Conservation (phyloP, 768 basidiomycete species). For the Suillus sp. region DNA sequence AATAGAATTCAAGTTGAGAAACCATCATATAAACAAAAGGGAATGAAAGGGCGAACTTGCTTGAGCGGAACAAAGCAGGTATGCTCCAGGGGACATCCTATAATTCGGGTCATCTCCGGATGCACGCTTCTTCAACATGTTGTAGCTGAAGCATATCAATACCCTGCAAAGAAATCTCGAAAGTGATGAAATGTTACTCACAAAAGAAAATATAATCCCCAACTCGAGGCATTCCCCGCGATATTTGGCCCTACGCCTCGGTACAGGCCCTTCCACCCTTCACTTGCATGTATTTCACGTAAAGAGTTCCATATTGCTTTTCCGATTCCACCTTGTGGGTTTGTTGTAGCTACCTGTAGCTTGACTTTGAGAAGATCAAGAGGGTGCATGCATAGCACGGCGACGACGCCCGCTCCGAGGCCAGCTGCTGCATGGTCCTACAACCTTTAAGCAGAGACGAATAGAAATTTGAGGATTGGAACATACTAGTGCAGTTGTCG, state of each 20-base stretch:
- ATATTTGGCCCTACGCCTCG: slow-evolving; percentile 89
- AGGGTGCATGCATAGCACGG: slow-evolving; percentile 96
- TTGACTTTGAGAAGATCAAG: slow-evolving; percentile 94
- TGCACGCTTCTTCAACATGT: slow-evolving; percentile 86
- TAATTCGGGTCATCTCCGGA: slow-evolving; percentile 65
- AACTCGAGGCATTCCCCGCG: slow-evolving; percentile 92
- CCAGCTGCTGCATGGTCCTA: slow-evolving; percentile 97
- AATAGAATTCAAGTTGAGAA: slow-evolving; percentile 22
- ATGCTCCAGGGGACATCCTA: slow-evolving; percentile 73
- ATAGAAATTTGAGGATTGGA: background rate
- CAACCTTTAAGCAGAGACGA: background rate
- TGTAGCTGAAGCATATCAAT: slow-evolving; percentile 61
- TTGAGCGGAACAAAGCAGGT: slow-evolving; percentile 90
- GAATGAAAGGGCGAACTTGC: slow-evolving; percentile 73
- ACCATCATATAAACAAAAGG: slow-evolving; percentile 13
- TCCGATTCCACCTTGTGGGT: slow-evolving; percentile 60
- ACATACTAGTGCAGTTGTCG: slow-evolving; percentile 37
- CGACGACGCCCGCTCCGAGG: slow-evolving; percentile 88
- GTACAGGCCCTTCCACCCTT: slow-evolving; percentile 88
- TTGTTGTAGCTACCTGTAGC: slow-evolving; percentile 82
- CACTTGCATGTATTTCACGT: slow-evolving; percentile 65
- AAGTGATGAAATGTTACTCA: slow-evolving; percentile 46
- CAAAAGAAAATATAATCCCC: slow-evolving; percentile 99
- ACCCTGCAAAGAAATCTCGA: slow-evolving; percentile 1
- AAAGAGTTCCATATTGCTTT: slow-evolving; percentile 78